Evolutionary conservation across 1,139 yeast species (phyloP).

Genomic region (Taiozyma sp.): DNA sequence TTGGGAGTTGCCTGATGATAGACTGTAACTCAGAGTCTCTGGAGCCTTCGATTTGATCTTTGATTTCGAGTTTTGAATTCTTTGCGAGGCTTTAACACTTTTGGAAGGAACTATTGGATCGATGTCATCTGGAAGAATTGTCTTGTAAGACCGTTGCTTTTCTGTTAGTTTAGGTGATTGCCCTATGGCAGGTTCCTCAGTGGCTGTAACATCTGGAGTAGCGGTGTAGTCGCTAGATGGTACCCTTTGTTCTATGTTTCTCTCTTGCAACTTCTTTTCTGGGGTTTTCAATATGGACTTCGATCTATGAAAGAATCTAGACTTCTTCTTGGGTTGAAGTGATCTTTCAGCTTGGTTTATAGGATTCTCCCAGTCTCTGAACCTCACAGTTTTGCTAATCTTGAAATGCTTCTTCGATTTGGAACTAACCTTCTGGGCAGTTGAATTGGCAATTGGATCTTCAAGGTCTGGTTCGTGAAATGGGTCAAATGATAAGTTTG

Average conservation of each 20-base stretch:
- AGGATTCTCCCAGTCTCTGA: slow-evolving; percentile 5
- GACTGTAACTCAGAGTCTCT: background rate
- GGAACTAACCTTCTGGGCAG: background rate
- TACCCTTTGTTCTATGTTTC: background rate
- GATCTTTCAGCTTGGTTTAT: background rate
- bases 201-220: slow-evolving; percentile 9
- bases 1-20: background rate
- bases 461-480: background rate
- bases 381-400: slow-evolving; percentile 7
- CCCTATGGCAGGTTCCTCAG: background rate
- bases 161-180: background rate
- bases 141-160: background rate
- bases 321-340: slow-evolving; percentile 1
- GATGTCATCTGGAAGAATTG: background rate
- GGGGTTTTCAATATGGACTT: background rate
- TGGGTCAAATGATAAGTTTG: slow-evolving; percentile 1
- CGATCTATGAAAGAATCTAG: slow-evolving; percentile 2
- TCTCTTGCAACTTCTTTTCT: background rate
- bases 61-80: background rate
- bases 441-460: background rate
- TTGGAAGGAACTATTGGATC: background rate
- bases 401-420: background rate
- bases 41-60: background rate
- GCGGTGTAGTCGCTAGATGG: slow-evolving; percentile 18
- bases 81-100: background rate